phyloP scores from a whole-genome alignment of 257 asterid species.

The Fraxinus cuspidata region DNA sequence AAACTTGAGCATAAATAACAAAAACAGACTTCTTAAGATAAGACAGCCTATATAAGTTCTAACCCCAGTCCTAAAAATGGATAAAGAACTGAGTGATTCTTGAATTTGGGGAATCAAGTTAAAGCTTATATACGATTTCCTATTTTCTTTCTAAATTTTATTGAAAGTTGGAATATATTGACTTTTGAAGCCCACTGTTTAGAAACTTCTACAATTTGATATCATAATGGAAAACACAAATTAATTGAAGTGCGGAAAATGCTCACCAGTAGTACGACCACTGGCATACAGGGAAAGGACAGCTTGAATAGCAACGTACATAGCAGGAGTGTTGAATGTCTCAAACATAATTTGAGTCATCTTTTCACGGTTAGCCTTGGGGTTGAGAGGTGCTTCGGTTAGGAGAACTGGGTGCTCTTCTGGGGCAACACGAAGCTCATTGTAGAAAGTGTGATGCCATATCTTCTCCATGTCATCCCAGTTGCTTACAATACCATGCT shows the following conservation, averaged over 20 bases:
- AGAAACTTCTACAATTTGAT: neutral
- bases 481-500: constrained; percentile 42
- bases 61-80: too few relatives aligned
- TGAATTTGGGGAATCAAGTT: too few relatives aligned
- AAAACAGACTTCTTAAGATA: too few relatives aligned
- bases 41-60: too few relatives aligned
- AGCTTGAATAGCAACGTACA: constrained; percentile 52
- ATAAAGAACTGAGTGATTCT: too few relatives aligned
- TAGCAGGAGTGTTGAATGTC: constrained; percentile 47
- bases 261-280: constrained; percentile 47
- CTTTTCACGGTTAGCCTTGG: constrained; percentile 51
- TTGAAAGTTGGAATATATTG: neutral
- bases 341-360: constrained; percentile 52
- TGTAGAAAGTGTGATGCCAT: constrained; percentile 48
- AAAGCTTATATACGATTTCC: neutral
- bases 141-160: neutral
- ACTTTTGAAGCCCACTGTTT: neutral
- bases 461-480: constrained; percentile 57
- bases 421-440: constrained; percentile 51
- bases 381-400: constrained; percentile 51
- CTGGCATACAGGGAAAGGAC: constrained; percentile 50
- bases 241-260: neutral
- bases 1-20: neutral
- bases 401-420: constrained; percentile 53
- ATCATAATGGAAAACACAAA: neutral